Base-by-base conservation (phyloP, 2,329 filamentous ascomycete species). In the Nothophaeocryptopus gaeumannii region DNA sequence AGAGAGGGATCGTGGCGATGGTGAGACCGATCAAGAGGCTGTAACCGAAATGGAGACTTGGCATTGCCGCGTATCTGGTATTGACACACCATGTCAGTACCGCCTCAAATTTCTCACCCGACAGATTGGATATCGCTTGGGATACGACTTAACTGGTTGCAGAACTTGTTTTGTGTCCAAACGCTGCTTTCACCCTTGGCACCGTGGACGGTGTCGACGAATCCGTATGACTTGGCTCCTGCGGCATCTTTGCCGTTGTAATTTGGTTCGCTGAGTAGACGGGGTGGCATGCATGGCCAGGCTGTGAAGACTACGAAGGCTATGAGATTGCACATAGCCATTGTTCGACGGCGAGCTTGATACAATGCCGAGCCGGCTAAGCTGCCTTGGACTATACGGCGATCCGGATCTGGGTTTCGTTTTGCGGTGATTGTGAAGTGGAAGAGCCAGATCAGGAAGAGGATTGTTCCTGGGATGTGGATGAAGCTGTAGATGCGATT, bases 401-500 rank as follows among this genome's bases (percentile, higher is more conserved):
- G 20, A 26, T 26, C 20, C 7, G 3, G 20, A 11, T n/a, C 45
- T 66, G 60, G 41, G 31, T 70, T 65, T 30, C 78, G 72, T 63
- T 80, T 80, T 44, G 77, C 76, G 7, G 81, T 83, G 16, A 82
- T 86, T 39, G 84, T 88, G 64, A 85, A 78, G 70, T 85, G 86
- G 71, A 82, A 89, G 4, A 89, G 76, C 63, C 81, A 78, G 33
- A 82, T 75, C 16, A 82, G 73, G 63, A 88, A 89, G 38, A 84
- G 75, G 57, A 89, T 88, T 5, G 85, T 88, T 11, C 84, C 85
- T 0, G 85, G 86, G 50, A 89, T 89, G 67, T 89, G 86, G 61
- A 89, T 87, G 69, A 88, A 88, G 5, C 84, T 88, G 70, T 89
- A 89, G 26, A 80, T 77, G 62, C 84, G 78, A 69, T 89, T 89